Evolutionary conservation across 768 basidiomycete species (phyloP).

Genomic region (Serendipita vermifera): DNA sequence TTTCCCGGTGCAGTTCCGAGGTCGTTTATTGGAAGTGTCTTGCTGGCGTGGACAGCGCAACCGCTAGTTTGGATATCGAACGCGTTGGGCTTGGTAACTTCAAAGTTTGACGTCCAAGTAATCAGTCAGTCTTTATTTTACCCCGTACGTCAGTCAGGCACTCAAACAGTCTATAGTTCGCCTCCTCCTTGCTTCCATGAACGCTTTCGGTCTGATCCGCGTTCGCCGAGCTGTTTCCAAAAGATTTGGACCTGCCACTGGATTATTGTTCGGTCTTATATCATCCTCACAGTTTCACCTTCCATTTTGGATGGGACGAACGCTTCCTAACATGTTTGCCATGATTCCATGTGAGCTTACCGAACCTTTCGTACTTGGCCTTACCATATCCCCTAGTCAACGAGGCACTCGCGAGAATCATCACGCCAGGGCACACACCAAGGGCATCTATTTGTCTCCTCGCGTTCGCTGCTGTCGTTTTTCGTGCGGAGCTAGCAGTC

Average conservation of each 20-base stretch:
- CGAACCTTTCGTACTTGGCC: too few relatives aligned
- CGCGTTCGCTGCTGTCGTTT: constrained; percentile 51
- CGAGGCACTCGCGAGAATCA: not conserved
- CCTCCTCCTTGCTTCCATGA: constrained; percentile 51
- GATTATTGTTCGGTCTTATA: constrained; percentile 51
- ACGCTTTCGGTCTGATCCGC: constrained; percentile 47
- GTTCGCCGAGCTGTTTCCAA: constrained; percentile 47
- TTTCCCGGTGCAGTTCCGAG: constrained; percentile 86
- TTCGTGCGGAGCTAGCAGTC: constrained; percentile 67
- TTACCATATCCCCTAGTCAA: not conserved
- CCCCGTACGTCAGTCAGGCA: not conserved
- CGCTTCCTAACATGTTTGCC: constrained; percentile 90
- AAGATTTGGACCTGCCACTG: constrained; percentile 49
- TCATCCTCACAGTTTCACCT: constrained; percentile 79
- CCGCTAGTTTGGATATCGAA: constrained; percentile 36
- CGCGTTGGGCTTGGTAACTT: constrained; percentile 30
- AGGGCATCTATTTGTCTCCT: constrained; percentile 37
- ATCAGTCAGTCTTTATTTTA: constrained; percentile 34
- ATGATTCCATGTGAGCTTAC: constrained; percentile 49
- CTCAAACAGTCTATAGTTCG: constrained; percentile 40
- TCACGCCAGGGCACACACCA: not conserved
- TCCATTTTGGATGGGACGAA: constrained; percentile 86
- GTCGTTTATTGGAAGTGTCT: constrained; percentile 66
- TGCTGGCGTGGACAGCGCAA: constrained; percentile 45
- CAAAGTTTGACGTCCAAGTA: constrained; percentile 60